Base-by-base conservation (phyloP, 2,329 filamentous ascomycete genomes). In the Fragosphaeria purpurea region DNA sequence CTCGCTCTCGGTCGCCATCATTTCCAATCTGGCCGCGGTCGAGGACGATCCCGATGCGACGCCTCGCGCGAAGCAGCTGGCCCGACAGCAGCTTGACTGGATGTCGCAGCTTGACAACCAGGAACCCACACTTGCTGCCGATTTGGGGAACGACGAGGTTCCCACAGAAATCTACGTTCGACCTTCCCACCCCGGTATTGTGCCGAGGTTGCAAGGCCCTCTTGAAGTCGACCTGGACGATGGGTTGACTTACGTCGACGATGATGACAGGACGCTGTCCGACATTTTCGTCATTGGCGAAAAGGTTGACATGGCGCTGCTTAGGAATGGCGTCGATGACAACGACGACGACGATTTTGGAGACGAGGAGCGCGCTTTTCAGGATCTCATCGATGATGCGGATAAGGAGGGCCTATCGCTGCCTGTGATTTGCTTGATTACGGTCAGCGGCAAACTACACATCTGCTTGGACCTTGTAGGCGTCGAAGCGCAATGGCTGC, bases 1-100 rank as follows among this genome's bases (percentile, higher is more conserved):
- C 3, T 89, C 88, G 0, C 74, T 96, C 30, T 88, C 87, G 1
- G 83, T 91, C 1, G 86, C 86, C 7, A 86, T 95, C 51, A 82
- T 94, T 32, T 82, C 86, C 40, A 88, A 87, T 56, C 69, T 85
- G 10, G 80, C 75, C 2, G 74, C 76, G 4, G 71, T 78, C 41
- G 79, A 84, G 56, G 79, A 82, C 56, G 79, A 83, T 57, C 71
- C 74, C 1, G 63, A 69, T 2, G 69, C 77, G 13, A 70, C 78
- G 5, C 67, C 74, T 30, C 68, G 71, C 32, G 72, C 72, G 38
- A 82, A 75, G 61, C 67, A 79, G 4, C 65, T 84, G 37, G 76
- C 76, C 1, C 79, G 82, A 59, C 80, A 84, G 58, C 80, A 84
- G 58, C 67, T 83, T 6, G 75, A 80, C 48, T 84, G 80, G 80